Base-by-base conservation (phyloP, 139 green algal species). In the Mesotaenium endlicherianum region DNA sequence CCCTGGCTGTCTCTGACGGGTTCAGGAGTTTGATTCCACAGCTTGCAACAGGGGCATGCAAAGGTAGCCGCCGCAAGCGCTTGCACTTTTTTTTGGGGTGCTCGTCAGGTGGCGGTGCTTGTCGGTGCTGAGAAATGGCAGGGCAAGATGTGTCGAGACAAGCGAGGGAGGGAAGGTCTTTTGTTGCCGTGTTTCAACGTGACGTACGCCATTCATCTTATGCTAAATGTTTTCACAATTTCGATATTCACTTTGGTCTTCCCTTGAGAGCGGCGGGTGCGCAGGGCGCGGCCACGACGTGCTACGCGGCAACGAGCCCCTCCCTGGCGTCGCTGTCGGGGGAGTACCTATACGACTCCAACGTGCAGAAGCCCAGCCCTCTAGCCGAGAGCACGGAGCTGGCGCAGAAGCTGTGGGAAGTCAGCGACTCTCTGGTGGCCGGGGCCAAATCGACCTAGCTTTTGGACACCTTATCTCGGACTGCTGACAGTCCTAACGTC, bases 281-380 rank as follows among this genome's bases (percentile, higher is more conserved):
- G 39, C 59, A 88, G 81, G 94, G 94, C 41, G 94, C 94, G 16
- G 55, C 86, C 57, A 97, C 94, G 30, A 92, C 82, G 75, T 93
- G 97, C 75, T 92, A 94, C 86, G 69, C 95, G n/a, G 92, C 92
- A 5, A 41, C 69, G 36, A 83, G 43, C 45, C 86, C 83, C n/a
- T 91, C 79, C 0, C 85, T 95, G 1, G 87, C 90, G 72, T 91
- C 89, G 20, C 85, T 95, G 31, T 93, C 80, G 40, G 86, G 84
- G 42, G 94, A 95, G 85, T 97, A 97, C 88, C 96, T 67, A 45
- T 57, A 75, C 39, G 81, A 92, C 83, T 93, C 86, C 88, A 91
- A 90, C 55, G 77, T 80, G 41, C 68, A 67, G 8, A 34, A 84
- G 49, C 3, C 30, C 17, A 84, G 81, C 50, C 85, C 71, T 6